These are phyloP conservation scores for Chaetomium olivaceum DNA, from an alignment of 2,329 filamentous ascomycete genomes.

Conservation along the genomic window DNA sequence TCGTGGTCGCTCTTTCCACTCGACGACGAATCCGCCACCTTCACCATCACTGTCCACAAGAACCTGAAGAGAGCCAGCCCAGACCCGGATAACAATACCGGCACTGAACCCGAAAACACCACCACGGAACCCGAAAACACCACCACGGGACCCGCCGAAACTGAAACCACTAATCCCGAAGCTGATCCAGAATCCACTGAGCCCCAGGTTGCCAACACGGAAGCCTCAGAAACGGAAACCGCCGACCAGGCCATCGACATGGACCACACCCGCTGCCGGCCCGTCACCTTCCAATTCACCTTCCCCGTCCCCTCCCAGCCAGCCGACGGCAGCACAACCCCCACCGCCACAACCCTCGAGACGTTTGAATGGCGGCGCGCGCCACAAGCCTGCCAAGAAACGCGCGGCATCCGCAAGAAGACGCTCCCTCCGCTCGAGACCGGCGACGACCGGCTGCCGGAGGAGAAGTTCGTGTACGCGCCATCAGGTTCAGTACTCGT, in stretches of 20 bases:
- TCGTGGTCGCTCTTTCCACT: constrained; percentile 4
- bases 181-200: neutral
- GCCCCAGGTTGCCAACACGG: too few species aligned
- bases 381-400: constrained; percentile 1
- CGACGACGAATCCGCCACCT: constrained; percentile 7
- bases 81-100: neutral
- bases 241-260: constrained; percentile 1
- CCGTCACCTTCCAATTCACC: constrained; percentile 11
- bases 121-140: too few species aligned
- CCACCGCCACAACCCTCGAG: neutral
- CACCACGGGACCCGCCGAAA: too few species aligned
- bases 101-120: neutral
- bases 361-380: constrained; percentile 20
- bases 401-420: constrained; percentile 18
- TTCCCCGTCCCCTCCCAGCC: neutral
- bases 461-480: neutral
- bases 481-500: constrained; percentile 19
- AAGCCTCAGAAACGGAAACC: neutral
- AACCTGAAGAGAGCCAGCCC: neutral
- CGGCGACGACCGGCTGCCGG: constrained; percentile 16
- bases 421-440: constrained; percentile 3
- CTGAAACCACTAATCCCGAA: too few species aligned
- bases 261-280: constrained; percentile 13
- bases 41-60: constrained; percentile 11
- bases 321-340: neutral